Conservation (phyloP, 805 yeast genomes). For the Clavispora vitiphila region DNA sequence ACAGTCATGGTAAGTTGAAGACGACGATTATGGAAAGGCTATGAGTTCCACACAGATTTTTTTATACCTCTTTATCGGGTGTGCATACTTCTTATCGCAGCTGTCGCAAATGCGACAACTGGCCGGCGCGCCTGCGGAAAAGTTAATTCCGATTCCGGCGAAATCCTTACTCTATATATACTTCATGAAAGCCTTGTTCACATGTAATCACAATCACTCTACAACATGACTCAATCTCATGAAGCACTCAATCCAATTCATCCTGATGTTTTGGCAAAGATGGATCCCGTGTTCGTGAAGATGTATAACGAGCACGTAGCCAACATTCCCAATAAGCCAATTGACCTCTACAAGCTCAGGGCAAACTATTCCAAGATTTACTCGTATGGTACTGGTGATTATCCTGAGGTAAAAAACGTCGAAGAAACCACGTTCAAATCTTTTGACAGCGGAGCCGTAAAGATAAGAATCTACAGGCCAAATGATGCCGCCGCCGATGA, state of each 20-base stretch:
- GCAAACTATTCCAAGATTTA: conserved; percentile 19
- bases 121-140: neutral
- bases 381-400: conserved; percentile 22
- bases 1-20: neutral
- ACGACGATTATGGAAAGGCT: no score
- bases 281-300: conserved; percentile 19
- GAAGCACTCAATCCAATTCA: conserved; percentile 6
- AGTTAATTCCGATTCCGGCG: neutral
- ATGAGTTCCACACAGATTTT: no score
- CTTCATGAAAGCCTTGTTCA: neutral
- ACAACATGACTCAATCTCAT: conserved; percentile 1
- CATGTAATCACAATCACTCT: neutral
- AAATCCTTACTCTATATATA: neutral
- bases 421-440: conserved; percentile 10
- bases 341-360: conserved; percentile 18
- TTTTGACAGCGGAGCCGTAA: conserved; percentile 15
- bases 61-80: neutral
- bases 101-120: neutral
- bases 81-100: neutral
- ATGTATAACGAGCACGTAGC: conserved; percentile 21
- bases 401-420: conserved; percentile 15
- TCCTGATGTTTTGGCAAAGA: conserved; percentile 10
- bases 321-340: conserved; percentile 12
- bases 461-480: conserved; percentile 25
- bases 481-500: conserved; percentile 13